Conservation (phyloP, 257 asterid genomes). For the Sherardia arvensis region DNA sequence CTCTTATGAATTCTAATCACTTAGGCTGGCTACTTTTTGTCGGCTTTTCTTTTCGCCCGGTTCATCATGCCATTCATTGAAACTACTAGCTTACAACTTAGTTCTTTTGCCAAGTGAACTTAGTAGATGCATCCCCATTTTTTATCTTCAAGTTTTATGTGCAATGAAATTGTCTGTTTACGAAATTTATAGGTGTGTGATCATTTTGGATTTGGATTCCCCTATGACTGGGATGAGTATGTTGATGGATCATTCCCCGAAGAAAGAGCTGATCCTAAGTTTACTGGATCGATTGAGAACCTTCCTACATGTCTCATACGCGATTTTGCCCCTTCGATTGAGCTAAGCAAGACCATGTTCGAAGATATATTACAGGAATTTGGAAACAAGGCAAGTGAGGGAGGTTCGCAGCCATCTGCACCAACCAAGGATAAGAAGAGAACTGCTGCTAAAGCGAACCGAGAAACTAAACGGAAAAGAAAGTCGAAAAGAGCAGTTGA, state of each 20-base stretch:
- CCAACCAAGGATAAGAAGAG: constrained; percentile 1
- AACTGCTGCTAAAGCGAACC: not conserved
- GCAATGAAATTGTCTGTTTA: not conserved
- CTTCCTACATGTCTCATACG: constrained; percentile 20
- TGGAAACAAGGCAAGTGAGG: constrained; percentile 8
- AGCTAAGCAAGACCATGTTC: constrained; percentile 14
- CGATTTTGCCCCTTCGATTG: constrained; percentile 17
- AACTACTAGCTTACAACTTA: not conserved
- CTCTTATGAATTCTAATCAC: not conserved
- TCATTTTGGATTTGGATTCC: constrained; percentile 58
- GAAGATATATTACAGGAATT: constrained; percentile 19
- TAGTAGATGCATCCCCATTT: not conserved
- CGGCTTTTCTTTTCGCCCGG: not conserved
- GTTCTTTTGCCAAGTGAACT: not conserved
- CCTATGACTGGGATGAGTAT: constrained; percentile 62
- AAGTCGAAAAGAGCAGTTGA: not conserved
- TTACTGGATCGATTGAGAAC: constrained; percentile 19
- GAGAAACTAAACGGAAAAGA: not conserved
- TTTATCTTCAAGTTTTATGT: not conserved
- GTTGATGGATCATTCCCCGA: constrained; percentile 22
- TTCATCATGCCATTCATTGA: not conserved
- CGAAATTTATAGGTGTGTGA: constrained; percentile 32
- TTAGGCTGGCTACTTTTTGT: not conserved
- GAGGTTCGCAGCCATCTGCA: not conserved
- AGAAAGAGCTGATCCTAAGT: constrained; percentile 19